Evolutionary conservation across 257 asterid genomes (phyloP).

Genomic region (Solanum arcanum): DNA sequence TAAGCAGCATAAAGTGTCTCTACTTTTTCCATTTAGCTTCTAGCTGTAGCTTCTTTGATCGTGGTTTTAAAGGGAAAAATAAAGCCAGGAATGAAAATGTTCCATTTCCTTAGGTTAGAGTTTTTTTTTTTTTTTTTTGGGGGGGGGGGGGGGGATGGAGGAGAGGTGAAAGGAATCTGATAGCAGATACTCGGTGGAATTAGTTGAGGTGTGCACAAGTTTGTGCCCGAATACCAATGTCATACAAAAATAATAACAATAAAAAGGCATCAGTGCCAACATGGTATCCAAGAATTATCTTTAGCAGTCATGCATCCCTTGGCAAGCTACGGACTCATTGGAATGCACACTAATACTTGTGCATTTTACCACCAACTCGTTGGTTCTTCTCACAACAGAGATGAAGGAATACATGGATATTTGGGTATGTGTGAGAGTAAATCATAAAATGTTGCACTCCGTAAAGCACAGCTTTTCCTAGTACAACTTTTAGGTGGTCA

Average conservation of each 20-base stretch:
- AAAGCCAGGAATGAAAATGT: background rate
- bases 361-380: background rate
- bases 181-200: background rate
- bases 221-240: background rate
- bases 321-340: background rate
- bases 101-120: background rate
- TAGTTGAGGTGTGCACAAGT: background rate
- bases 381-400: background rate
- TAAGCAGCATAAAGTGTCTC: background rate
- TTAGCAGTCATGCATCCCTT: background rate
- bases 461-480: background rate
- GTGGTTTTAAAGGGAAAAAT: background rate
- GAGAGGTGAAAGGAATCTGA: background rate
- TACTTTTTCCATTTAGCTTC: background rate
- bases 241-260: background rate
- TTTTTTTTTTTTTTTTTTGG: rapidly evolving
- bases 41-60: background rate
- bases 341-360: background rate
- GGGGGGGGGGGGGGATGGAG: background rate
- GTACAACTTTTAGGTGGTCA: background rate
- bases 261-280: background rate
- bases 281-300: background rate
- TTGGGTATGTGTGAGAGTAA: background rate
- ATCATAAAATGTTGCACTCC: background rate
- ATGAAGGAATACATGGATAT: background rate